Base-by-base conservation (phyloP, 805 yeast genomes). In the Candida maesae region DNA sequence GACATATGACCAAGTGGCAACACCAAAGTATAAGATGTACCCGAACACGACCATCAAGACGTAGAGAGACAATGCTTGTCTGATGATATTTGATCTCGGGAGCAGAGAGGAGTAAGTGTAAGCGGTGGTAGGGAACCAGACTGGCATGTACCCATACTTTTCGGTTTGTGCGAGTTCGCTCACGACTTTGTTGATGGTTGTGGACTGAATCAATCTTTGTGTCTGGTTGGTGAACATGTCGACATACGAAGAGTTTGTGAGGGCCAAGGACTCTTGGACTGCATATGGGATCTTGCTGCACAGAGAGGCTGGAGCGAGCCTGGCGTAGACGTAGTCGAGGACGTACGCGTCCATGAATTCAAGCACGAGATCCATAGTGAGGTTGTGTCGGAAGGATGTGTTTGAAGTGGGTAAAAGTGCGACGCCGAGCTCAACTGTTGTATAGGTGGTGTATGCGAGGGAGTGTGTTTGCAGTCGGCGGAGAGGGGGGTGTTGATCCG, bases 281-380 rank as follows among this genome's bases (percentile, higher is more conserved):
- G 52, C 21, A 14, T 41, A 42, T 14, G 63, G 67, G 41, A 71
- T 53, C 20, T 58, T 59, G 14, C 57, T 57, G 14, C 70, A 64
- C 33, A 80, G 61, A 9, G 78, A 64, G 8, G 71, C 68, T 13
- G 96, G 96, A 35, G 87, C 67, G 3, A 78, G 46, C 30, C 66
- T 66, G 23, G 97, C 85, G 55, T 89, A 91, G 14, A 78, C 66
- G 59, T 69, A 71, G 66, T 93, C 99, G 37, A 91, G 75, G 21
- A 79, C 55, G 53, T 66, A 85, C 35, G 85, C 71, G 65, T 93
- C 99, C 34, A 70, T 65, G 18, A 79, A 68, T 63, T 93, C 99
- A 38, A 93, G 73, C 18, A 88, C 89, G 57, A 93, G 69, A 82
- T 93, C 99, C 99, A 93, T 91, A 43, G 35, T 59, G 43, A n/a